Evolutionary conservation across 2,329 filamentous ascomycete genomes (phyloP), one percentile per base, ranked within the genome.

Genomic region (Diaporthe sp.): DNA sequence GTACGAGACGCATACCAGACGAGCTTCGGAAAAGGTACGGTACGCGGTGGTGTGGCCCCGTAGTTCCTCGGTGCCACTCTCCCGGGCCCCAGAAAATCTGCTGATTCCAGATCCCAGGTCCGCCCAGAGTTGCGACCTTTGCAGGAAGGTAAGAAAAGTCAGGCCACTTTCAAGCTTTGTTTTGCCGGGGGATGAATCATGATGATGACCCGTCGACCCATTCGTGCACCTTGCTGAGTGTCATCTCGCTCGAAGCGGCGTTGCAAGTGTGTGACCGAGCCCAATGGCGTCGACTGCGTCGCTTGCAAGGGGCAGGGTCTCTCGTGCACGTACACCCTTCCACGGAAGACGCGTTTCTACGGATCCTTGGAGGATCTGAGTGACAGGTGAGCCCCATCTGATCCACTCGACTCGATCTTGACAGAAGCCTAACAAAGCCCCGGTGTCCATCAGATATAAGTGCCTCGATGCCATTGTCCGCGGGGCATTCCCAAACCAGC

Each of bases 341-440:
- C 82, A 2, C 79, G 82, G 9, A 84, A 83, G 77, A 83, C 82
- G n/a, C 79, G 81, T 55, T 84, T 85, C 77, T 85, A 84, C 39
- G 83, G 83, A 1, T 84, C 82, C 68, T 74, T 84, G 7, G 83
- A 84, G 53, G 82, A 84, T 72, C 75, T 85, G 28, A 84, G 83
- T 65, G 83, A 84, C 71, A 77, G 82, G 83, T 83, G 67, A 61
- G 80, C 7, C 65, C n/a, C n/a, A 22, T 69, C 31, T 28, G 37
- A 28, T 7, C 6, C 81, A 9, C 83, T 28, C 13, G 8, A 17
- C 22, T 55, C 13, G 22, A 31, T 19, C 7, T 5, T 53, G 46
- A 69, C n/a, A 12, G 49, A 10, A 28, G 22, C n/a, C 49, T 55
- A 10, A 39, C 12, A 39, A 42, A 28, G 22, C n/a, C 8, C n/a